These are phyloP conservation scores for Penicillium dipodomyicola DNA, from an alignment of 495 filamentous ascomycete genomes.

Conservation along the genomic window DNA sequence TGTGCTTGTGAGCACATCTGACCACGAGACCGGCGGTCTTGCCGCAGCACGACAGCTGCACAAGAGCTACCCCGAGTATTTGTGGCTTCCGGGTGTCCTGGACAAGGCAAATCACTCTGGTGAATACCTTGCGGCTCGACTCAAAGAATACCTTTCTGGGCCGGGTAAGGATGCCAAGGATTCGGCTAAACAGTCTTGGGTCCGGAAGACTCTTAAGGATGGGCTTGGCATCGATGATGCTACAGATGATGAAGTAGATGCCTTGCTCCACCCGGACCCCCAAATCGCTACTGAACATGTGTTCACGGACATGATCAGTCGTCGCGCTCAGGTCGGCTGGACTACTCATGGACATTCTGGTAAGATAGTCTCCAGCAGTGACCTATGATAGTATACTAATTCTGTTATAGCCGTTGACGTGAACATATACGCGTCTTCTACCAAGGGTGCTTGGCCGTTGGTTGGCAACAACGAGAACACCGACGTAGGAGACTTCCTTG, in stretches of 20 bases:
- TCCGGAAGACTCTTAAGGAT: slow-evolving; percentile 58
- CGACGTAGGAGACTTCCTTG: slow-evolving; percentile 78
- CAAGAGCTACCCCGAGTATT: slow-evolving; percentile 67
- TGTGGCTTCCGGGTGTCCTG: slow-evolving; percentile 81
- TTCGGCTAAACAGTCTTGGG: slow-evolving; percentile 45
- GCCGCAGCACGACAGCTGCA: slow-evolving; percentile 73
- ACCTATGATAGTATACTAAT: slow-evolving; percentile 17
- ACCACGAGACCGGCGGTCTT: slow-evolving; percentile 94
- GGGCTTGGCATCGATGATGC: slow-evolving; percentile 76
- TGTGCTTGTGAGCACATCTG: slow-evolving; percentile 82
- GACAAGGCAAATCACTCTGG: slow-evolving; percentile 78
- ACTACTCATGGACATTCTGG: slow-evolving; percentile 83
- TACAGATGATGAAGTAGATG: slow-evolving; percentile 65
- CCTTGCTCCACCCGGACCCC: slow-evolving; percentile 54
- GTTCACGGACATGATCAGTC: slow-evolving; percentile 84
- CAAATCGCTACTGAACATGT: slow-evolving; percentile 46
- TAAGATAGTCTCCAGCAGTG: slow-evolving; percentile 11
- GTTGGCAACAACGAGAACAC: slow-evolving; percentile 93
- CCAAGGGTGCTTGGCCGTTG: slow-evolving; percentile 49
- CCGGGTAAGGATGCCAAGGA: slow-evolving; percentile 20
- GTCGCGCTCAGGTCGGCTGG: slow-evolving; percentile 89
- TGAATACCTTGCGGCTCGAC: slow-evolving; percentile 61
- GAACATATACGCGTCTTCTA: slow-evolving; percentile 75
- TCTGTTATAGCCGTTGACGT: slow-evolving; percentile 66
- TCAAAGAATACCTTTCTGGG: slow-evolving; percentile 54